Percentiles rank a stretch among this genome's conserved stretches.
Conservation (phyloP, 306 rosid species). For the Ormosia semicastrata region DNA sequence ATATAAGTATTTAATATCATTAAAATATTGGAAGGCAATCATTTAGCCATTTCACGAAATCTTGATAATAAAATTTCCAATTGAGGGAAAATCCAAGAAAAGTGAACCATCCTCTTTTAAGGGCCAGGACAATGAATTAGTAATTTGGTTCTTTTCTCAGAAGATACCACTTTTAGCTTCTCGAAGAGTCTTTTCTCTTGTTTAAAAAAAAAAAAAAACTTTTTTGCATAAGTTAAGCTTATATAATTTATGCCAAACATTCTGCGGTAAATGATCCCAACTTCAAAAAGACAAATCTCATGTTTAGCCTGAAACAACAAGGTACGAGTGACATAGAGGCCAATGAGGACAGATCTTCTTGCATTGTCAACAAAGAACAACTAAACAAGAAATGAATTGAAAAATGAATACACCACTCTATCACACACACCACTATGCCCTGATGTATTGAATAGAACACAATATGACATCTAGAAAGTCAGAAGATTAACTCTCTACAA, state of each 20-base stretch:
- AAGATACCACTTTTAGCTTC: neutral
- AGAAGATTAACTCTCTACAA: neutral
- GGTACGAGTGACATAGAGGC: neutral
- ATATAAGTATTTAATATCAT: neutral
- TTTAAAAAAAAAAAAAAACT: neutral
- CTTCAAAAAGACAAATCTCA: neutral
- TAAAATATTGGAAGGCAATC: neutral
- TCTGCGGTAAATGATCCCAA: conserved; percentile 5
- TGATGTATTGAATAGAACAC: conserved; percentile 9
- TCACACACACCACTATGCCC: neutral
- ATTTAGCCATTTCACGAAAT: neutral
- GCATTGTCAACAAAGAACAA: conserved; percentile 2
- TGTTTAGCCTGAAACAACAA: neutral
- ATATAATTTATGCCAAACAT: neutral
- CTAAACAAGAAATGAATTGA: neutral
- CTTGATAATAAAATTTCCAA: neutral
- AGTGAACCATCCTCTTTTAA: neutral
- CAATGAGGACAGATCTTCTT: neutral
- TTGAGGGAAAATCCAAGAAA: neutral
- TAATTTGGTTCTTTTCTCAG: neutral
- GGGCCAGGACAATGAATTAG: neutral
- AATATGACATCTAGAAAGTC: neutral
- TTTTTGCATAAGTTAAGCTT: neutral
- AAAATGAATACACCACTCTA: neutral
- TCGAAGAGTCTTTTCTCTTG: neutral